Evolutionary conservation across 768 basidiomycete genomes (phyloP), one percentile per base, ranked within the genome.

Genomic region (Amanita inopinata): DNA sequence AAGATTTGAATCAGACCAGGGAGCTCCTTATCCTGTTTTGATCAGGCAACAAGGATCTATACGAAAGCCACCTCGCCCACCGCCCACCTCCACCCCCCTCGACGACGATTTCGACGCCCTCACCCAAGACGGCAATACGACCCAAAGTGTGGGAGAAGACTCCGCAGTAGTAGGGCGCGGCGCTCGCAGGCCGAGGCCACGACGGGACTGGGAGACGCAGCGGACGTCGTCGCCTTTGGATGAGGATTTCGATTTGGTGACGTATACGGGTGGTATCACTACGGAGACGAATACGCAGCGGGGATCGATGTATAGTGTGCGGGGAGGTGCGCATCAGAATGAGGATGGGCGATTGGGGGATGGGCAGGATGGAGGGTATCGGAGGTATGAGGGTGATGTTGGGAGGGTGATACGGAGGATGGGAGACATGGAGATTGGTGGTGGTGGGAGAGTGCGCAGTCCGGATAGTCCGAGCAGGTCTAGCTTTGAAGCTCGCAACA

Each of bases 201-300:
- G 30, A 8, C 40, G 40, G 20, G 28, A 40, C 18, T 48, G 49
- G 43, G 40, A 48, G n/a, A 39, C 43, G 20, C 46, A 56, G 15
- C 45, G 53, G 17, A 55, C 61, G 17, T 55, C 55, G 14, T 53
- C 59, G 22, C 61, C 60, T 25, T 42, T 64, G 43, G 60, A 64
- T 36, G 65, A 67, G 37, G 62, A 65, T 49, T 67, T 66, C 42
- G 64, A 69, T 50, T 58, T 60, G 33, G 48, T 54, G 38, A 63
- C 61, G 12, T 56, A 56, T 18, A 51, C 51, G 5, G 46, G 34
- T 37, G 49, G 51, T 8, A 49, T 46, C 11, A 50, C 49, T 9
- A 49, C 42, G 22, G 44, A 43, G 15, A 15, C 24, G 18, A 34
- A 32, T 27, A 44, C 43, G 34, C 36, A 43, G 40, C 24, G 18